Conservation (phyloP, 2,329 filamentous ascomycete genomes). For the Fusarium subglutinans region DNA sequence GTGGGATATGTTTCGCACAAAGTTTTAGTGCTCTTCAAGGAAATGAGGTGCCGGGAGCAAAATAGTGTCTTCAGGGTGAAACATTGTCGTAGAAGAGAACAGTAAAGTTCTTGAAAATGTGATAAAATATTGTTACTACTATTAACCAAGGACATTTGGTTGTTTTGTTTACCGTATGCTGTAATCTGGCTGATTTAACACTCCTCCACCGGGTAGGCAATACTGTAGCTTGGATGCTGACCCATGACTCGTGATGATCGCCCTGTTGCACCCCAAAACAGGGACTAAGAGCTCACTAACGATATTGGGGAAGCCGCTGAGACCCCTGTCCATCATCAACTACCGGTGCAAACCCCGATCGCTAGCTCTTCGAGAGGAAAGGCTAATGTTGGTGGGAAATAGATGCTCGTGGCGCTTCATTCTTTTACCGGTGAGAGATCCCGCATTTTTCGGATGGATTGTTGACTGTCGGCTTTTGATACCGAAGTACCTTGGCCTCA, state of each 20-base stretch:
- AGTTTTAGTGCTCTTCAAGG: accelerated
- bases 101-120: accelerated
- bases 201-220: neutral
- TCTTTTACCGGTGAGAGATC: too few relatives aligned
- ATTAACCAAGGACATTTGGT: accelerated
- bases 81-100: accelerated
- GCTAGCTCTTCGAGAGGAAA: neutral
- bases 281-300: neutral
- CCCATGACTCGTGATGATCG: neutral
- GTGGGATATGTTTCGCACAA: accelerated
- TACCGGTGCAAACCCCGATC: neutral
- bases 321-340: neutral
- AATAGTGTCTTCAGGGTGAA: accelerated
- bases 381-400: neutral
- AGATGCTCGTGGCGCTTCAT: neutral
- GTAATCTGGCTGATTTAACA: neutral
- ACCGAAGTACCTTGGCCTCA: neutral
- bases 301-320: neutral
- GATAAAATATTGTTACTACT: accelerated
- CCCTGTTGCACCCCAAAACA: neutral
- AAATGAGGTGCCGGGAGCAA: accelerated
- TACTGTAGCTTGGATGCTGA: accelerated
- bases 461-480: too few relatives aligned
- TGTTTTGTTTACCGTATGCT: accelerated
- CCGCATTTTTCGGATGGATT: too few relatives aligned